These are phyloP conservation scores for Marasmius oreades DNA, from an alignment of 1,284 basidiomycete genomes.

Conservation along the genomic window DNA sequence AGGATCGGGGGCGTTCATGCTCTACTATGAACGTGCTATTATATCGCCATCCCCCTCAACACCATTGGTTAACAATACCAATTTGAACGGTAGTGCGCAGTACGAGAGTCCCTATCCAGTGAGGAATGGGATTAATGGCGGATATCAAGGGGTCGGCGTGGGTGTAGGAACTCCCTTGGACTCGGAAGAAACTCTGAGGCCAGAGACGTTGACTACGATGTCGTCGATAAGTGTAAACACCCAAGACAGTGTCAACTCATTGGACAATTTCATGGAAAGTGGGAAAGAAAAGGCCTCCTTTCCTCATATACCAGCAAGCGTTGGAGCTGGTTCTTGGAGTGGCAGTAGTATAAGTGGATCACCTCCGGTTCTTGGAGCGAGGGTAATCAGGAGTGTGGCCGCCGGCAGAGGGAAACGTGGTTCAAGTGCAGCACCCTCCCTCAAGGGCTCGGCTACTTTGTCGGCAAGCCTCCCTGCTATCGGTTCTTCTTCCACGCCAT, in stretches of 20 bases:
- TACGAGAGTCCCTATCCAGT: constrained; percentile 1
- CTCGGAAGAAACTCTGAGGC: constrained; percentile 64
- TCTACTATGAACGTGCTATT: constrained; percentile 83
- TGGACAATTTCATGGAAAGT: constrained; percentile 29
- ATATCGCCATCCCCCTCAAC: constrained; percentile 24
- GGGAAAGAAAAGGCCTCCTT: constrained; percentile 13
- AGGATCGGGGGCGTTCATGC: constrained; percentile 77
- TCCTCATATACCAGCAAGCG: constrained; percentile 11
- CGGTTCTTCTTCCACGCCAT: not conserved
- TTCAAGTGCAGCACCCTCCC: constrained; percentile 20
- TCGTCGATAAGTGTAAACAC: constrained; percentile 15
- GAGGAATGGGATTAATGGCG: constrained; percentile 14
- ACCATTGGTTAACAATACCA: not conserved
- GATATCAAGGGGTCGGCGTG: constrained; percentile 10
- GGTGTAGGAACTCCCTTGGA: constrained; percentile 31
- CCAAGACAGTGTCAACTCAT: constrained; percentile 41
- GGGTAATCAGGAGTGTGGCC: constrained; percentile 56
- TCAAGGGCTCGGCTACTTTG: not conserved
- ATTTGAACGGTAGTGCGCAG: not conserved
- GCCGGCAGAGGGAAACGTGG: constrained; percentile 39
- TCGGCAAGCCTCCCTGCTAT: not conserved
- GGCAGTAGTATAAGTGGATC: constrained; percentile 11
- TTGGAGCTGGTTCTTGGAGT: constrained; percentile 16
- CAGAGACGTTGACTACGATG: constrained; percentile 35
- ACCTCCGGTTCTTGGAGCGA: constrained; percentile 30